Evolutionary conservation across 2,329 filamentous ascomycete species (phyloP).

Genomic region (Dryadomyces quercus-mongolicae): DNA sequence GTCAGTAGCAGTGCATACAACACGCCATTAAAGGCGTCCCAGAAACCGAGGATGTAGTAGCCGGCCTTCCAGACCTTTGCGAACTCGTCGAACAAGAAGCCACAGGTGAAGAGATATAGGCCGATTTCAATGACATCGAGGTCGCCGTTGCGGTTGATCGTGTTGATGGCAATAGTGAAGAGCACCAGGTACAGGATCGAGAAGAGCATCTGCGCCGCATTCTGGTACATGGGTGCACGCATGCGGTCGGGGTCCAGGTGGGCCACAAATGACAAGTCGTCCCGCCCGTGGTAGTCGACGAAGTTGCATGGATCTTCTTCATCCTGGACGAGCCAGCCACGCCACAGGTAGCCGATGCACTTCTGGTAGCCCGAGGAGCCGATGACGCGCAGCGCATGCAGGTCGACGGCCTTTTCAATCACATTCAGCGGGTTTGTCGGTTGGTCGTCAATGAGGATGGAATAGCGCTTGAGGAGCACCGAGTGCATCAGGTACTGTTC

Average conservation of each 20-base stretch:
- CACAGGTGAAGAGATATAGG: slow-evolving; percentile 82
- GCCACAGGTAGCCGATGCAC: slow-evolving; percentile 87
- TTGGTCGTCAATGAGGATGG: slow-evolving; percentile 60
- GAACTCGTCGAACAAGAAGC: slow-evolving; percentile 79
- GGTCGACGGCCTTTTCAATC: slow-evolving; percentile 83
- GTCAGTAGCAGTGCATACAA: slow-evolving; percentile 70
- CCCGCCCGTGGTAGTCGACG: slow-evolving; percentile 73
- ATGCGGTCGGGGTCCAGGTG: slow-evolving; percentile 94
- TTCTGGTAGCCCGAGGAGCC: slow-evolving; percentile 92
- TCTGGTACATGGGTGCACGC: slow-evolving; percentile 86
- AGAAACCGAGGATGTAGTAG: slow-evolving; percentile 82
- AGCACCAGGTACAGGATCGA: slow-evolving; percentile 73
- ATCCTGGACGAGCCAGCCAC: slow-evolving; percentile 93
- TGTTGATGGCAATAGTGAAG: slow-evolving; percentile 88
- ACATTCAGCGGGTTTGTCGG: slow-evolving; percentile 71
- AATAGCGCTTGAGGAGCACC: slow-evolving; percentile 79
- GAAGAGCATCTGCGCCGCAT: slow-evolving; percentile 73
- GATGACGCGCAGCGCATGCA: slow-evolving; percentile 81
- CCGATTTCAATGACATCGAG: slow-evolving; percentile 73
- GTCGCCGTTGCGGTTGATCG: slow-evolving; percentile 74
- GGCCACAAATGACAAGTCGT: slow-evolving; percentile 61
- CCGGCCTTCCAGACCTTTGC: slow-evolving; percentile 92
- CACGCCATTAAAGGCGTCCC: slow-evolving; percentile 86
- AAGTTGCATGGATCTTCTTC: slow-evolving; percentile 85
- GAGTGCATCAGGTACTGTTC: slow-evolving; percentile 66